These are phyloP conservation scores for Calonectria fujianensis DNA, from an alignment of 2,329 filamentous ascomycete species.

Conservation along the genomic window DNA sequence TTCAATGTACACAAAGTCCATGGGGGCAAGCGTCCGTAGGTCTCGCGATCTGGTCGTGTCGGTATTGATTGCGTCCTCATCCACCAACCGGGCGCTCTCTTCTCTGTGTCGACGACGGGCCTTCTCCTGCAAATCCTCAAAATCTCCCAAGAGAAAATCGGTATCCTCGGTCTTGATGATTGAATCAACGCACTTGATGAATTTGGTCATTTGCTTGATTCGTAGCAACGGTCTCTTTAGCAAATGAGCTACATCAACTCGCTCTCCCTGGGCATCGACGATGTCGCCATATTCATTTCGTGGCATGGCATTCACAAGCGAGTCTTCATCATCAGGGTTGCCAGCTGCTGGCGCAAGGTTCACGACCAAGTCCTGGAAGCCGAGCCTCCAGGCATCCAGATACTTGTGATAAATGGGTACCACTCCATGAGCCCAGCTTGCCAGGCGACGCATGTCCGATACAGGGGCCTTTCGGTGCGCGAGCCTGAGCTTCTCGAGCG, in stretches of 20 bases:
- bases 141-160: conserved; percentile 67
- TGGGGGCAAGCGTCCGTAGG: conserved; percentile 82
- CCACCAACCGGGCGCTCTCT: conserved; percentile 82
- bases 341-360: conserved; percentile 85
- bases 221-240: conserved; percentile 92
- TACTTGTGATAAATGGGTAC: conserved; percentile 90
- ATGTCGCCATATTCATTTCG: conserved; percentile 80
- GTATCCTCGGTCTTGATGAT: conserved; percentile 70
- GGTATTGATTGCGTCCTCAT: conserved; percentile 90
- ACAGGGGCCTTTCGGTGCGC: conserved; percentile 88
- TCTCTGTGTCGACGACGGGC: conserved; percentile 80
- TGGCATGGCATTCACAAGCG: conserved; percentile 75
- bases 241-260: conserved; percentile 94
- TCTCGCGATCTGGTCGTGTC: conserved; percentile 89
- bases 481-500: conserved; percentile 87
- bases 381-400: conserved; percentile 90
- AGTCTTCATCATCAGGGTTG: conserved; percentile 74
- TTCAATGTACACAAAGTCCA: conserved; percentile 83
- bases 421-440: conserved; percentile 87
- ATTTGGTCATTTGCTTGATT: conserved; percentile 90
- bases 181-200: conserved; percentile 81
- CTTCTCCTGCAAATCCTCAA: conserved; percentile 84
- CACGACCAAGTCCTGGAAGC: conserved; percentile 95
- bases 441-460: conserved; percentile 81
- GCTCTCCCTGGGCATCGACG: conserved; percentile 85